Evolutionary conservation across 108 stramenopile genomes (phyloP), one percentile per base, ranked within the genome.

Genomic region (Pinguiococcus pyrenoidosus): DNA sequence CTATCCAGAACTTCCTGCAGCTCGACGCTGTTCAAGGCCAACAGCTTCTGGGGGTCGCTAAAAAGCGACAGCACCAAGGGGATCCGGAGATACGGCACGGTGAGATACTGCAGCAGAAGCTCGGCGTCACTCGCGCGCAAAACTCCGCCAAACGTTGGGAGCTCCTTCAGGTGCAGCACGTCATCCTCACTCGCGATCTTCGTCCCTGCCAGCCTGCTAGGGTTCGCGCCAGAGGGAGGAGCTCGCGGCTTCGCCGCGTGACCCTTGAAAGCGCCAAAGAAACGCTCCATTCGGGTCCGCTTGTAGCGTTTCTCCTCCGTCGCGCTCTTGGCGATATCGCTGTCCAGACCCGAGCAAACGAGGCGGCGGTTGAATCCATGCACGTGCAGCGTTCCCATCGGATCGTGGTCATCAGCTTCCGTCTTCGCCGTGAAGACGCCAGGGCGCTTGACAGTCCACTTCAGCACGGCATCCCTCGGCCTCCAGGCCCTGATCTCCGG

Each of bases 61-160:
- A 75, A 75, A 38, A 75, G 74, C 25, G 65, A 60, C 3, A 75
- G 32, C 14, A 75, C 21, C 24, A 75, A 56, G 3, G 74, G 74
- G 5, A 73, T 68, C 29, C 74, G 72, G 1, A 75, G 36, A 32
- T 75, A 75, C 9, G 74, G 74, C 13, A 52, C 74, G 20, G 74
- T 75, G 13, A 75, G 69, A 54, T 75, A 75, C 29, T 73, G 69
- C 18, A 75, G 62, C 46, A 75, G 51, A 4, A 75, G 55, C 59
- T 75, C 74, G 22, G 68, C 58, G 38, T 75, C 69, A 24, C 69
- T 59, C n/a, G 69, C 65, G 5, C 60, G 43, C 4, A 75, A 16
- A 75, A 75, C 41, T 73, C 72, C 1, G 74, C 69, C 29, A 75
- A 26, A 1, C n/a, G 39, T 8, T 40, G 39, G 39, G 39, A 40